Evolutionary conservation across 495 filamentous ascomycete species (phyloP).

Genomic region (Glonium stellatum): DNA sequence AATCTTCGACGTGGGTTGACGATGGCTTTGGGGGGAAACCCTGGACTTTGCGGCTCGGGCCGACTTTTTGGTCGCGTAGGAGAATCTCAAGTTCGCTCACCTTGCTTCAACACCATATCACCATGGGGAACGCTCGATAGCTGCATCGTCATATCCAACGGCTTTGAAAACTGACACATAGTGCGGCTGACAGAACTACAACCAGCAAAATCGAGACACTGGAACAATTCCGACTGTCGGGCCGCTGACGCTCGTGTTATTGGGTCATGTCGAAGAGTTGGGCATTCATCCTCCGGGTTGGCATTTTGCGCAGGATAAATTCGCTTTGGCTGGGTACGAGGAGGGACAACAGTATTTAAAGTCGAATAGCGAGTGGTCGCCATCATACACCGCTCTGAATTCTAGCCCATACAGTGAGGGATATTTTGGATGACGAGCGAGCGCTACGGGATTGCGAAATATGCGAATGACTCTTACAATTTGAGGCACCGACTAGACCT

Average conservation of each 20-base stretch:
- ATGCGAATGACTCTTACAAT: background rate
- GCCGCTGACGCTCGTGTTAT: conserved; percentile 1
- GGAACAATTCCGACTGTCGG: conserved; percentile 1
- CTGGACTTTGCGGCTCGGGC: conserved; percentile 1
- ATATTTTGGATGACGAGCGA: conserved; percentile 5
- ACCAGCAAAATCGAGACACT: conserved; percentile 6
- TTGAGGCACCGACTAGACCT: background rate
- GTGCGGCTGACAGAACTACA: conserved; percentile 10
- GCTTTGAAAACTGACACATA: conserved; percentile 19
- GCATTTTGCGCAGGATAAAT: background rate
- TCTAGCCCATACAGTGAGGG: background rate
- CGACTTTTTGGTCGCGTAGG: background rate
- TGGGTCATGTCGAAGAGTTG: background rate
- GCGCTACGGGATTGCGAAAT: background rate
- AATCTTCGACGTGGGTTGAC: background rate
- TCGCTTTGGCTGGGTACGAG: background rate
- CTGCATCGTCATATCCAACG: conserved; percentile 1
- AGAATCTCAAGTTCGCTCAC: conserved; percentile 5
- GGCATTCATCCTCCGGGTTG: background rate
- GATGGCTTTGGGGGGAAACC: background rate
- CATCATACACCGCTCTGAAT: background rate
- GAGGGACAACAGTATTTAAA: background rate
- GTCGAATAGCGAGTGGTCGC: background rate
- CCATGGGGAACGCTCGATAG: background rate
- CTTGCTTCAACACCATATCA: conserved; percentile 1